Conservation (phyloP, 2,329 filamentous ascomycete species). For the Phoma sp. region DNA sequence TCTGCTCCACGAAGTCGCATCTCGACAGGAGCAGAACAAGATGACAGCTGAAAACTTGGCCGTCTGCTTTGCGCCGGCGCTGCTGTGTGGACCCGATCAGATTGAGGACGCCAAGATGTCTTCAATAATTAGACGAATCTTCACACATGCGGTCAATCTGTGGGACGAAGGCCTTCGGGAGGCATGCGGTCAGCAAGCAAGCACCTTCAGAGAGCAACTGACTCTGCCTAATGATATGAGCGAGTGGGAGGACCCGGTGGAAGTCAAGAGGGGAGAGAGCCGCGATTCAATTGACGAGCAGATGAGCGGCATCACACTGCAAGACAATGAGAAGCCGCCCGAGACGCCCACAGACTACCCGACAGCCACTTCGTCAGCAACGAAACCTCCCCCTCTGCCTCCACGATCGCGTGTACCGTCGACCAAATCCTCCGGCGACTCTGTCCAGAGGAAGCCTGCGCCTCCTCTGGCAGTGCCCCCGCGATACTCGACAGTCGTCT, state of each 20-base stretch:
- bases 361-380: slow-evolving; percentile 18
- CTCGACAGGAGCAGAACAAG: slow-evolving; percentile 58
- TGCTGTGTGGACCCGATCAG: slow-evolving; percentile 62
- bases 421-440: slow-evolving; percentile 37
- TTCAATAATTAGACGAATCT: slow-evolving; percentile 57
- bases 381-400: slow-evolving; percentile 48
- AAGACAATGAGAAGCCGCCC: slow-evolving; percentile 49
- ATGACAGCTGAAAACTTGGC: slow-evolving; percentile 63
- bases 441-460: slow-evolving; percentile 52
- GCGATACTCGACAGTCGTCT: slow-evolving; percentile 54
- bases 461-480: slow-evolving; percentile 52
- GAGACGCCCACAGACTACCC: slow-evolving; percentile 25
- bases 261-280: slow-evolving; percentile 37
- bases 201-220: slow-evolving; percentile 51
- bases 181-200: slow-evolving; percentile 49
- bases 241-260: slow-evolving; percentile 59
- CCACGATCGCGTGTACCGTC: slow-evolving; percentile 43
- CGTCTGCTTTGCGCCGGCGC: slow-evolving; percentile 61
- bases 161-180: slow-evolving; percentile 55
- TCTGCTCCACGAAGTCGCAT: slow-evolving; percentile 57
- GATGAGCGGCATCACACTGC: slow-evolving; percentile 52
- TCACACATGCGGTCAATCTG: slow-evolving; percentile 57
- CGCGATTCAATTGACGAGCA: slow-evolving; percentile 46
- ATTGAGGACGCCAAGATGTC: slow-evolving; percentile 63
- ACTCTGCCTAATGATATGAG: slow-evolving; percentile 48